Evolutionary conservation across 805 yeast genomes (phyloP).

Genomic region (Candida railenensis): DNA sequence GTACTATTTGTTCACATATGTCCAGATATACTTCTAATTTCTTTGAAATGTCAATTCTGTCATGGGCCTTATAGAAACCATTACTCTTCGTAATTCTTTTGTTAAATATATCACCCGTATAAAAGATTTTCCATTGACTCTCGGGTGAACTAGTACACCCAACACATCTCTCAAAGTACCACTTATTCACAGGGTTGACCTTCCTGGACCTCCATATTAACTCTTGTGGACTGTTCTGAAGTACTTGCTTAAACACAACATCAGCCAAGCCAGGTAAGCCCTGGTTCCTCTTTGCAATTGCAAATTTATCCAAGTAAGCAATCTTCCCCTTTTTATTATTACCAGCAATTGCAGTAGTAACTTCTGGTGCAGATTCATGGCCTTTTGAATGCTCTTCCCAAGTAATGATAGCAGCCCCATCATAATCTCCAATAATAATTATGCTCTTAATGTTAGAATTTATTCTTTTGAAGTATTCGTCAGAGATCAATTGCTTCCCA

Average conservation of each 20-base stretch:
- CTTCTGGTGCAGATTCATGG: conserved; percentile 8
- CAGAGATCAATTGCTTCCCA: conserved; percentile 60
- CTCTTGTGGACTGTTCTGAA: conserved; percentile 66
- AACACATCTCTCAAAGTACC: conserved; percentile 91
- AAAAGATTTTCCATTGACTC: conserved; percentile 42
- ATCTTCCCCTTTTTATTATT: conserved; percentile 27
- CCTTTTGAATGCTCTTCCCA: conserved; percentile 50
- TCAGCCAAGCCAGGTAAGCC: conserved; percentile 95
- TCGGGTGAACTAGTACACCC: conserved; percentile 52
- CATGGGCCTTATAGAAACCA: conserved; percentile 5
- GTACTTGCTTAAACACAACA: conserved; percentile 79
- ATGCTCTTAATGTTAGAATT: conserved; percentile 68
- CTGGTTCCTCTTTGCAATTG: conserved; percentile 78
- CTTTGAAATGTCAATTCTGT: conserved; percentile 19
- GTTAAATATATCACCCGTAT: conserved; percentile 40
- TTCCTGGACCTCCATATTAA: conserved; percentile 88
- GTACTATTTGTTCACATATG: conserved; percentile 56
- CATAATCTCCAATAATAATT: conserved; percentile 89
- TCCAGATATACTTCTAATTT: conserved; percentile 48
- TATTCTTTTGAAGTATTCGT: conserved; percentile 66
- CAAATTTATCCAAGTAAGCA: conserved; percentile 91
- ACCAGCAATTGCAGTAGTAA: conserved; percentile 7
- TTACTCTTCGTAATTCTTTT: conserved; percentile 27
- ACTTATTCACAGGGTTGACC: conserved; percentile 88
- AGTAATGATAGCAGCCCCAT: conserved; percentile 91